These are phyloP conservation scores for Botrytis deweyae DNA, from an alignment of 2,329 filamentous ascomycete species.

Conservation along the genomic window DNA sequence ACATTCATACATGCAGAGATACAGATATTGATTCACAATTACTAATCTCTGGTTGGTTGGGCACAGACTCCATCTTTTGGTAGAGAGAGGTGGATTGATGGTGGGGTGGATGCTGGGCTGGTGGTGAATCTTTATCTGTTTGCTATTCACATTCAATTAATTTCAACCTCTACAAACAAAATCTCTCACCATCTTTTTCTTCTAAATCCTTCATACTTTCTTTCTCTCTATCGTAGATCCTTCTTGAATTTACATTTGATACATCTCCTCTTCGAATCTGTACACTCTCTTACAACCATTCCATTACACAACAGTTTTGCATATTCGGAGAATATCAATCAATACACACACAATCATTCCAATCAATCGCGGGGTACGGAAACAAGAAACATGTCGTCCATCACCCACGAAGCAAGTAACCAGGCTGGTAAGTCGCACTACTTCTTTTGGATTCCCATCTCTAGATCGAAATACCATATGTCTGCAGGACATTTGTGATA, in stretches of 20 bases:
- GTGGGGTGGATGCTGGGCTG: not conserved
- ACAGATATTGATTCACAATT: not conserved
- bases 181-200: not conserved
- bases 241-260: not conserved
- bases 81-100: too few species aligned
- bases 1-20: not conserved
- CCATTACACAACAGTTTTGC: not conserved
- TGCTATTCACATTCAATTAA: not conserved
- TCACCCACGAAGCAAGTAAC: not conserved
- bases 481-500: not conserved
- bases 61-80: not conserved
- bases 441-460: not conserved
- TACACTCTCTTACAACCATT: conserved; percentile 8
- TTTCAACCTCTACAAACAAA: not conserved
- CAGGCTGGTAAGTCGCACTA: conserved; percentile 12
- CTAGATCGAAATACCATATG: not conserved
- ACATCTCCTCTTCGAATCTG: not conserved
- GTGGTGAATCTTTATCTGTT: not conserved
- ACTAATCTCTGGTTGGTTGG: not conserved
- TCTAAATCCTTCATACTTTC: not conserved
- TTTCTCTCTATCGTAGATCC: not conserved
- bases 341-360: not conserved
- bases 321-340: conserved; percentile 5
- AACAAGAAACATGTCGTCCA: conserved; percentile 5
- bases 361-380: conserved; percentile 8